Evolutionary conservation across 192 early-diverging fungal species (phyloP).

Genomic region (Dissophora ornata): DNA sequence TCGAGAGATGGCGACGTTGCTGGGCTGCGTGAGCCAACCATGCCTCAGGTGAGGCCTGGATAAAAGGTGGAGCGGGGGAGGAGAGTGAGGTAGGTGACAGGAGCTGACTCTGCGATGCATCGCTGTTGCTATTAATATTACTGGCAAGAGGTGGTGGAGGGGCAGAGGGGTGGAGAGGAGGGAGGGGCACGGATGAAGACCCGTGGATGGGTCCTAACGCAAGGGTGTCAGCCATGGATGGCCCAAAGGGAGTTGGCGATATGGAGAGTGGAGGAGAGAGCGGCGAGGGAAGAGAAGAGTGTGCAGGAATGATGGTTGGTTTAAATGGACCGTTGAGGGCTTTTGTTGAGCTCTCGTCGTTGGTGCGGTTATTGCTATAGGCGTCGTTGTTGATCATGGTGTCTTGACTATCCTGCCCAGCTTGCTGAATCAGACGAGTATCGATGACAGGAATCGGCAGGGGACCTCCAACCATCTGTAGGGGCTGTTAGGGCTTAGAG

Average conservation of each 20-base stretch:
- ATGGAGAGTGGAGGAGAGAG: constrained; percentile 48
- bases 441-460: constrained; percentile 23
- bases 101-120: not conserved
- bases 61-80: constrained; percentile 1
- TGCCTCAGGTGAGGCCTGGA: constrained; percentile 42
- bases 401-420: constrained; percentile 21
- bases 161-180: constrained; percentile 17
- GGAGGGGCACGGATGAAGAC: constrained; percentile 12
- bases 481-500: not conserved
- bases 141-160: constrained; percentile 4
- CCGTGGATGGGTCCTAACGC: constrained; percentile 1
- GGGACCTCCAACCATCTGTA: not conserved
- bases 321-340: constrained; percentile 7
- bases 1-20: constrained; percentile 41
- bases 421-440: constrained; percentile 4
- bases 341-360: not conserved
- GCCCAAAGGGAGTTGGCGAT: constrained; percentile 34
- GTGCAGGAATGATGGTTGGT: constrained; percentile 29
- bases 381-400: not conserved
- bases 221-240: constrained; percentile 27
- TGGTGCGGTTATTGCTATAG: not conserved
- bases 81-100: not conserved
- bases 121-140: constrained; percentile 6
- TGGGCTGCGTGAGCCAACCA: constrained; percentile 46
- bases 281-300: constrained; percentile 46